Evolutionary conservation across 2,329 filamentous ascomycete genomes (phyloP), one percentile per base, ranked within the genome.

Genomic region (Seiridium cupressi): DNA sequence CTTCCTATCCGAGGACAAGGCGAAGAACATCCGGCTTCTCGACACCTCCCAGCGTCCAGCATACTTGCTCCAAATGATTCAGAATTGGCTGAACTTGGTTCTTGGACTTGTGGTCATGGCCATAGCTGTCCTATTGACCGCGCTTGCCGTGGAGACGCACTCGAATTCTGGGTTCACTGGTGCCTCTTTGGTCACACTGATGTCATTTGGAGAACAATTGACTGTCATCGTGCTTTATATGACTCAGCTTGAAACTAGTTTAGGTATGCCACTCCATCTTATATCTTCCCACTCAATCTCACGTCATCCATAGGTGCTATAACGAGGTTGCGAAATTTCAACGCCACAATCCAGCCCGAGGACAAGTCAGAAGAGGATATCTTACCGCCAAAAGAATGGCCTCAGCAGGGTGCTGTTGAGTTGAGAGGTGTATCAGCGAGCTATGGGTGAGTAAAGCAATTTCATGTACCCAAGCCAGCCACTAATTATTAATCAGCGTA

Each of bases 11-110:
- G 69, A 73, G 5, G 76, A 79, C 61, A 68, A 74, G 26, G 66
- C 75, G 32, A 77, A 77, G 60, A 83, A 81, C 59, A 66, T 73
- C 10, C 62, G 66, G 26, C 69, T 82, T 1, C 68, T 84, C 4
- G 77, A 84, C 61, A 72, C 71, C 8, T 82, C 80, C 3, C 82
- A 84, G 61, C 68, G 76, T 35, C 82, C 83, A 3, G 79, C 79
- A 42, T 85, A 85, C 63, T 74, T 83, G 5, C 72, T 84, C 4
- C 77, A 72, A 49, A 77, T 77, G 57, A 76, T 84, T 26, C 82
- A 85, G 64, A 74, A 69, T 57, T 70, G 69, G 69, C 62, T 72
- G 36, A 58, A 47, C 1, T 32, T 66, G 3, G 64, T 68, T 5
- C 61, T 69, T 1, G 60, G 66, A 10, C n/a, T 65, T 2, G 59